Base-by-base conservation (phyloP, 106 monocot species). In the Dendrobium huoshanense region DNA sequence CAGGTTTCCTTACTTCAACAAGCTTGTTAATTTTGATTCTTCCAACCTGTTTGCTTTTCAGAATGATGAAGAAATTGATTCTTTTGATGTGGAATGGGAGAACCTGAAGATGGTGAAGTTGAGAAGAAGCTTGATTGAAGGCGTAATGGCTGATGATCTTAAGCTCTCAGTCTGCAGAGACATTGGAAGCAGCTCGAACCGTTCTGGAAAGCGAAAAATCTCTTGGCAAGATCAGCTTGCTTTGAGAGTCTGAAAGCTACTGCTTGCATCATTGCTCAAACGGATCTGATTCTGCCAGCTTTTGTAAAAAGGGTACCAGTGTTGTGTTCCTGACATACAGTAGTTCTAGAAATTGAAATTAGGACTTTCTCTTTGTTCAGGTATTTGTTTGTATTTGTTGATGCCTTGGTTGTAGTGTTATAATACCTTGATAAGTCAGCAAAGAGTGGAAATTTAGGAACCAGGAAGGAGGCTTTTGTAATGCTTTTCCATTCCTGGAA, bases 211-310 rank as follows among this genome's bases (percentile, higher is more conserved):
- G 83, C 91, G 93, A 86, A 91, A 85, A 81, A 88, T 95, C 70
- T 79, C 95, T 77, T 95, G 93, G 93, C 89, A 91, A 81, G 93
- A 95, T 86, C 95, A 88, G 73, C 81, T 88, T 24, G 91, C 85
- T 77, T 82, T 95, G 81, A 86, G 87, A 81, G 93, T 91, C 67
- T 86, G 72, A 82, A 24, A 5, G 68, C 29, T 6, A 33, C 68
- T 13, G 25, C 29, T 31, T 70, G 24, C 48, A 48, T 48, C 48
- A 48, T 48, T 48, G 11, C 7, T 48, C 48, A 48, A 11, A 48
- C 48, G 11, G 48, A 48, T 48, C 48, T 22, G 6, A 22, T 22
- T 61, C 61, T 61, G 22, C 61, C 7, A 61, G 55, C 55, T 55
- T 11, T 18, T 55, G 55, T 55, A 55, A 55, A 55, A 18, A 55